Conservation (phyloP, 768 basidiomycete species). For the Strobilomyces echinocephalus region DNA sequence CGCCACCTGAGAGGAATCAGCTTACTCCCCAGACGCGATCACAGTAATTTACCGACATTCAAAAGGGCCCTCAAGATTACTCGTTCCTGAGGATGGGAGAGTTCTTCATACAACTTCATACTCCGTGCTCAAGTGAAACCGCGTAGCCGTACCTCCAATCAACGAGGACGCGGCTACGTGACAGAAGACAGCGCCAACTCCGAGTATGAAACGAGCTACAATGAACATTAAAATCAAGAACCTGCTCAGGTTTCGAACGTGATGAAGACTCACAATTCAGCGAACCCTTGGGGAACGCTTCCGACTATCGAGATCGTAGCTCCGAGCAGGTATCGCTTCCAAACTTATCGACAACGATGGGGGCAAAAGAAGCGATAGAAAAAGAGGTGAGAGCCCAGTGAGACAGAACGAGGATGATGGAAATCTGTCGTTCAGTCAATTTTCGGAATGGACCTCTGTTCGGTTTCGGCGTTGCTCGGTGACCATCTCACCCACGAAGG, state of each 20-base stretch:
- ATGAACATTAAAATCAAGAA: slow-evolving; percentile 3
- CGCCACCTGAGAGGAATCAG: slow-evolving; percentile 3
- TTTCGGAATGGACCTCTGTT: background rate
- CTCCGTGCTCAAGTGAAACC: background rate
- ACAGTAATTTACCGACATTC: slow-evolving; percentile 1
- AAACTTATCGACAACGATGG: background rate
- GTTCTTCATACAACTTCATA: background rate
- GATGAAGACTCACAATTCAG: slow-evolving; percentile 5
- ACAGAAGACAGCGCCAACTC: slow-evolving; percentile 10
- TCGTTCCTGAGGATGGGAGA: slow-evolving; percentile 19
- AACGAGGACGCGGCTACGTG: slow-evolving; percentile 20
- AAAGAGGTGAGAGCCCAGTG: slow-evolving; percentile 47
- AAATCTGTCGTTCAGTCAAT: slow-evolving; percentile 38
- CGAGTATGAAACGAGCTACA: slow-evolving; percentile 16
- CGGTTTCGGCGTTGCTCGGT: background rate
- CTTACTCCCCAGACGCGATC: background rate
- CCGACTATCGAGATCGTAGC: slow-evolving; percentile 4
- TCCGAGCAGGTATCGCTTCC: slow-evolving; percentile 12
- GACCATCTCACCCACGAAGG: slow-evolving; percentile 45
- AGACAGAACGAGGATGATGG: slow-evolving; percentile 47
- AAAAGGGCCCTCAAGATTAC: slow-evolving; percentile 2
- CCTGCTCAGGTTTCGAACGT: background rate
- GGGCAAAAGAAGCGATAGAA: slow-evolving; percentile 40
- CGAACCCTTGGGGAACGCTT: slow-evolving; percentile 13
- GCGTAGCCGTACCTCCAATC: slow-evolving; percentile 13